Percentiles rank a stretch among this genome's conserved stretches.
phyloP scores from a whole-genome alignment of 208 protist genomes.

The Wallacemonas sp. region DNA sequence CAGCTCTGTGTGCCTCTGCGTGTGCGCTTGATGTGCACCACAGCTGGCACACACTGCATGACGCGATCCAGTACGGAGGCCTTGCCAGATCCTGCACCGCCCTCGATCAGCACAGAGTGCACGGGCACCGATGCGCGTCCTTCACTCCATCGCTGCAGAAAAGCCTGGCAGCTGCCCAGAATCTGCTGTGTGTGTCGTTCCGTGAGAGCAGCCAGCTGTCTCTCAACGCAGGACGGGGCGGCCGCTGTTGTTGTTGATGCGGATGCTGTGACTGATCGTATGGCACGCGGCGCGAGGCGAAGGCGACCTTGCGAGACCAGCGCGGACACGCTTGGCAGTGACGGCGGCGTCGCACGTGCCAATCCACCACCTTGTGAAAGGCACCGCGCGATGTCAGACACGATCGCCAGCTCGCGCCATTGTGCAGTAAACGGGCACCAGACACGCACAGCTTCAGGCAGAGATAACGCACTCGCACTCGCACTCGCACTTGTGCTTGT shows the following conservation, averaged over 20 bases:
- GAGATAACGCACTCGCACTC: too few species aligned
- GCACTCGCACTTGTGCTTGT: background rate
- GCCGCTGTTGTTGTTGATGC: background rate
- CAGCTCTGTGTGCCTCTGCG: background rate
- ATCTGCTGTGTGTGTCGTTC: background rate
- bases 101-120: conserved; percentile 7
- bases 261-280: conserved; percentile 15
- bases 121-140: background rate
- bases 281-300: conserved; percentile 15
- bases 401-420: conserved; percentile 12
- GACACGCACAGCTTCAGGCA: conserved; percentile 41
- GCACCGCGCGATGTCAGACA: too few species aligned
- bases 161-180: background rate
- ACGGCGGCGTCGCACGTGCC: background rate
- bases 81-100: conserved; percentile 8
- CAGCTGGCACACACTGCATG: background rate
- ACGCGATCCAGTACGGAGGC: conserved; percentile 8
- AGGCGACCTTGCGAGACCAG: conserved; percentile 8
- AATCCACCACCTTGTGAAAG: too few species aligned
- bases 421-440: conserved; percentile 42
- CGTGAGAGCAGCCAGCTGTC: conserved; percentile 2
- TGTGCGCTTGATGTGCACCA: background rate
- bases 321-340: background rate
- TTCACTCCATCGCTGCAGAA: background rate
- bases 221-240: conserved; percentile 1